Evolutionary conservation across 2,329 filamentous ascomycete species (phyloP), one percentile per base, ranked within the genome.

Genomic region (Ophiostoma pallidulum): DNA sequence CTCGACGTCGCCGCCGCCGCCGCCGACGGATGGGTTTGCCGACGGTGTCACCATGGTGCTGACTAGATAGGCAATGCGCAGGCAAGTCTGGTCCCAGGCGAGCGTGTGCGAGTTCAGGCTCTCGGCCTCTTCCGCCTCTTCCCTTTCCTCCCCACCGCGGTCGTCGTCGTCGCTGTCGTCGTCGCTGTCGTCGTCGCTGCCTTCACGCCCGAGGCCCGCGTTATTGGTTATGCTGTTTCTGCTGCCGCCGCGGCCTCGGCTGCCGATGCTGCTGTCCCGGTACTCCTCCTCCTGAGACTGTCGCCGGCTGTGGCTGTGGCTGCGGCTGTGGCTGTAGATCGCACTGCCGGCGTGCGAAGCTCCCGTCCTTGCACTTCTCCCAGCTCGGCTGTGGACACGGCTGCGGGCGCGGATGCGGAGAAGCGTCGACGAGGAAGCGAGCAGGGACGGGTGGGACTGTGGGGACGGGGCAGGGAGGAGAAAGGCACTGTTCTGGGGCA

Each of bases 51-150:
- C 54, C 50, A 54, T 52, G 35, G 53, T 53, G 49, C 47, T 50
- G 32, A 55, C 52, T 18, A 57, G 51, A 24, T 56, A 56, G 44
- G 54, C 48, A 20, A 56, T 54, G 43, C 54, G 52, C 37, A 58
- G 48, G 29, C 53, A 52, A 13, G 56, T 54, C 41, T 57, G 53
- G 14, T 58, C 54, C 62, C 52, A 64, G 40, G 58, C 63, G 33
- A 56, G 49, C 10, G 51, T 45, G 36, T 53, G 53, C 10, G 54
- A 52, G 41, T 49, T 44, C 16, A 51, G 29, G n/a, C 47, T 55
- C n/a, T 37, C 28, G 24, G 19, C 36, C 16, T 33, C 38, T 2
- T 40, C 41, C n/a, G n/a, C n/a, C n/a, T n/a, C n/a, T n/a, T n/a
- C n/a, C n/a, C n/a, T n/a, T n/a, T n/a, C n/a, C n/a, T n/a, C n/a